Evolutionary conservation across 2,329 filamentous ascomycete species (phyloP), one percentile per base, ranked within the genome.

Genomic region (Graphilbum sp.): DNA sequence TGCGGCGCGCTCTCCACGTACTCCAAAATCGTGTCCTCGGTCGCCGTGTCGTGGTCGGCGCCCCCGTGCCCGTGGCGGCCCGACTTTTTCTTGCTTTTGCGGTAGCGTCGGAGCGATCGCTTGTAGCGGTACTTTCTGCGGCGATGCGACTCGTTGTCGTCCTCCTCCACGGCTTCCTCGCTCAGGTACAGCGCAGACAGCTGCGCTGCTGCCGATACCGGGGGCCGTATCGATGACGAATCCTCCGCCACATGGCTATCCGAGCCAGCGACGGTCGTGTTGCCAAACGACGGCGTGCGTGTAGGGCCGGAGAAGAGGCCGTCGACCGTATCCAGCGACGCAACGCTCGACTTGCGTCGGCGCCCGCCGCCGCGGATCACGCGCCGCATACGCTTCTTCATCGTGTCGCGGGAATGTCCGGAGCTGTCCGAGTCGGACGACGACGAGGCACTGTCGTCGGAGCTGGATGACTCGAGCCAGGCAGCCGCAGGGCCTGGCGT

Each of bases 401-500:
- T 70, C 0, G 69, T 75, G n/a, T 46, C 48, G 17, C 44, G 45
- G 3, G 53, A 55, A 13, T 47, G 48, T 44, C 72, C 68, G 1
- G 51, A 54, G 2, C 72, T 77, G 25, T 69, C 71, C 10, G 69
- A 71, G 47, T 77, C 75, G 0, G 70, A 73, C 41, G 75, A 72
- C 20, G 63, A 66, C 9, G 45, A 45, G 2, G 46, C 43, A 38
- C 43, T 42, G 37, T 44, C 41, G n/a, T 46, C 44, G 2, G 44
- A 46, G 34, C 44, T 46, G 3, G 78, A 82, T 0, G 75, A 75
- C 45, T 90, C 81, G 50, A 94, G 69, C 58, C 88, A 83, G 24
- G 81, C 80, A 16, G 81, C 80, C 12, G 87, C 69, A 1, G 90
- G 78, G 45, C 87, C 87, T 18, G 87, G 87, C 34, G 84, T 79